Evolutionary conservation across 2,329 filamentous ascomycete genomes (phyloP), one percentile per base, ranked within the genome.

Genomic region (Hymenoscyphus albidus): DNA sequence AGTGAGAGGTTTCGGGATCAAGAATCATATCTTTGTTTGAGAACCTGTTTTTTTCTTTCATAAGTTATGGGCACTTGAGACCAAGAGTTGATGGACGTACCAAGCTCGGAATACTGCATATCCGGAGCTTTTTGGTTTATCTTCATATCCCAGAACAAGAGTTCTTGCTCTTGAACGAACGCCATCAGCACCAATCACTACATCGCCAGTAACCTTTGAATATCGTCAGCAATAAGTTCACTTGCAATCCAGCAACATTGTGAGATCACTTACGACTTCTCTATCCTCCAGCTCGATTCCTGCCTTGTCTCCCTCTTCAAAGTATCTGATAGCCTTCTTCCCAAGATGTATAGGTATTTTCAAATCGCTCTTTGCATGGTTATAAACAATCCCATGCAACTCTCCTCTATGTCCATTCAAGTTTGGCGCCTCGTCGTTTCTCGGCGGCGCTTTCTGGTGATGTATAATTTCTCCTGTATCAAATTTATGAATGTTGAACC

Each of bases 141-240:
- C 81, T 59, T 82, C 80, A 62, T 81, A 82, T 31, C 81, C 81
- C 7, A 83, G 73, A 18, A 84, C 82, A 0, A 81, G 70, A 67
- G 83, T 79, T 14, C 82, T 76, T 1, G 82, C 83, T 68, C 79
- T 82, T 9, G 81, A 83, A 16, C 83, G 78, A 12, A 85, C 82
- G 2, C 84, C 84, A 64, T 86, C 84, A 0, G 82, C 80, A 0
- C 80, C 83, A 58, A 86, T 77, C 1, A 85, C 81, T 9, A 85
- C 69, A 67, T 86, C 82, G 0, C 76, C 82, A 3, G 74, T 69
- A 5, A 83, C 68, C 74, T 67, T 22, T 18, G 14, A 7, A 1
- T 10, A 27, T 5, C 58, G 12, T 59, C 22, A 59, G 35, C 48
- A 61, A 12, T 31, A 57, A 16, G 10, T 22, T 72, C 62, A 0